Evolutionary conservation across 2,329 filamentous ascomycete species (phyloP), one percentile per base, ranked within the genome.

Genomic region (Sordariomycetes sp.): DNA sequence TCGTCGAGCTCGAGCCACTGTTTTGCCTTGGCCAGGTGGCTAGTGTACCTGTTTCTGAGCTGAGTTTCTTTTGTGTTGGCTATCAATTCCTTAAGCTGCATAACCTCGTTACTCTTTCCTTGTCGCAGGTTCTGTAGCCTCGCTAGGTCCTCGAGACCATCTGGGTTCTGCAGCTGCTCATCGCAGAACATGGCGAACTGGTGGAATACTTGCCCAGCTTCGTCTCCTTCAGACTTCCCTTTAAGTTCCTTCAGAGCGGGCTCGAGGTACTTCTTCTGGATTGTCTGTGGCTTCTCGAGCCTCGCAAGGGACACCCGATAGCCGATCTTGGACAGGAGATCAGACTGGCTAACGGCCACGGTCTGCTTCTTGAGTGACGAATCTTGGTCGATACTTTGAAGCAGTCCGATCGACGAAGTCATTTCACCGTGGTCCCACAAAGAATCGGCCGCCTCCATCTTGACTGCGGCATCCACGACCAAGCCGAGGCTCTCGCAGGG

Each of bases 141-240:
- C 34, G 82, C 81, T 59, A 96, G 81, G 64, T 99, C 94, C 67
- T 95, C 90, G 1, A 91, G 73, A 36, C 86, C 84, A 63, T 95
- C 90, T 1, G 86, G 81, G 65, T 92, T 92, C 64, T 96, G 88
- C 10, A 99, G 76, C 67, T 99, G 94, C 65, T 90, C 85, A 67
- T 99, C 92, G 65, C 95, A 99, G 67, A 99, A 99, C 55, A 85
- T 81, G 28, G 95, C 94, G 68, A 97, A 97, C 64, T 95, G 89
- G 67, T 96, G 90, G 65, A 90, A 96, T 1, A 97, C 94, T 62
- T 89, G 80, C 1, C 91, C 90, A 2, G 91, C 88, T 60, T 92
- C 88, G 52, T 79, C 76, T 1, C 87, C 87, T 56, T 84, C 78
- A 5, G 72, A 78, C 52, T 80, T 79, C 1, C 84, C 84, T 63